phyloP scores from a whole-genome alignment of 2,329 filamentous ascomycete species.

The Pyrenochaeta sp. region DNA sequence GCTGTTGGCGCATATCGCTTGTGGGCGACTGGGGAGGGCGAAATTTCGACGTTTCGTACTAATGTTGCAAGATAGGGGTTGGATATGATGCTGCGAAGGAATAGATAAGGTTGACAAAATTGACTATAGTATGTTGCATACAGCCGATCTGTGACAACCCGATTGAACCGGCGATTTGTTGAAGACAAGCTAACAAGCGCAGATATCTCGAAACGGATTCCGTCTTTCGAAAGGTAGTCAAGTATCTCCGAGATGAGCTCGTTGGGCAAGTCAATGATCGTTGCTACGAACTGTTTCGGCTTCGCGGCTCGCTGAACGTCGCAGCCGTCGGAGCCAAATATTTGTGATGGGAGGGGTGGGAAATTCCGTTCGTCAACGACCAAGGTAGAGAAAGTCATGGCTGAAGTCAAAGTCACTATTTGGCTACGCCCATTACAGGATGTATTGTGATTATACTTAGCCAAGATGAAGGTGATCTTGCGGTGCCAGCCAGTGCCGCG shows the following conservation, averaged over 20 bases:
- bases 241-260: slow-evolving; percentile 39
- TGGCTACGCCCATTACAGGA: too few relatives aligned
- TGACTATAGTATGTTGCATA: slow-evolving; percentile 31
- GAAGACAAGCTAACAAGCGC: slow-evolving; percentile 29
- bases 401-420: too few relatives aligned
- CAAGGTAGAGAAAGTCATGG: too few relatives aligned
- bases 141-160: slow-evolving; percentile 24
- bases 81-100: slow-evolving; percentile 34
- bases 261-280: slow-evolving; percentile 33
- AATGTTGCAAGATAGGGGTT: slow-evolving; percentile 22
- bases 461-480: too few relatives aligned
- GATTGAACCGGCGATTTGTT: slow-evolving; percentile 31
- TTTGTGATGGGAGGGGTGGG: slow-evolving; percentile 27
- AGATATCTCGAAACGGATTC: slow-evolving; percentile 22
- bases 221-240: slow-evolving; percentile 26
- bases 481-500: too few relatives aligned
- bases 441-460: too few relatives aligned
- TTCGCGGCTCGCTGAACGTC: too few relatives aligned
- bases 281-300: slow-evolving; percentile 1
- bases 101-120: slow-evolving; percentile 34
- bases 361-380: slow-evolving; percentile 25
- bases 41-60: slow-evolving; percentile 24
- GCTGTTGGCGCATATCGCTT: slow-evolving; percentile 22
- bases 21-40: slow-evolving; percentile 10
- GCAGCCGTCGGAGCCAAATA: too few relatives aligned